Percentiles rank a stretch among this genome's conserved stretches.
These are phyloP conservation scores for Actinomortierella ambigua DNA, from an alignment of 371 early-diverging fungal genomes.

Conservation along the genomic window DNA sequence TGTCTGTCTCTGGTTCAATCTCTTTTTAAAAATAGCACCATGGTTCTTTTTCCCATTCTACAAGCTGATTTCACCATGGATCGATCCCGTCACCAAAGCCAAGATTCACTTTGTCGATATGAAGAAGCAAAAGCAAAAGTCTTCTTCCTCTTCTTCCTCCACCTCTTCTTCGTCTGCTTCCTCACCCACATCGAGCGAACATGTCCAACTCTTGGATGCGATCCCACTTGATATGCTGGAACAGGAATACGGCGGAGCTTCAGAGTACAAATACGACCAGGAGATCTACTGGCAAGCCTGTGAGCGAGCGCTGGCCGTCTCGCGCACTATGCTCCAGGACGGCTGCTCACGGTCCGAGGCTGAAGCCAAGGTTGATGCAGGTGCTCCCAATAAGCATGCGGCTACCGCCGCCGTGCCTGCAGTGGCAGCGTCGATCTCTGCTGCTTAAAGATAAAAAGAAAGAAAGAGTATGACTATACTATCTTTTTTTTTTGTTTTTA, in stretches of 20 bases:
- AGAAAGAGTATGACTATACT: too few species aligned
- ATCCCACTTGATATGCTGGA: conserved; percentile 61
- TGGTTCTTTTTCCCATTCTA: conserved; percentile 86
- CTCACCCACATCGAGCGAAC: conserved; percentile 29
- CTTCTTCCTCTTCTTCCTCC: conserved; percentile 17
- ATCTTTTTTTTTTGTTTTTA: too few species aligned
- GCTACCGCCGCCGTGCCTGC: too few species aligned
- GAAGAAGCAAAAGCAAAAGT: conserved; percentile 46
- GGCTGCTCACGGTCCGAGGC: not conserved
- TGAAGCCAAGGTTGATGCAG: too few species aligned
- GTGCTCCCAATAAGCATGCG: too few species aligned
- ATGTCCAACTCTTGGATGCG: conserved; percentile 56
- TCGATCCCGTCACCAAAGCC: conserved; percentile 88
- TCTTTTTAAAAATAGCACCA: conserved; percentile 61
- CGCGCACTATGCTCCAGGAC: conserved; percentile 8
- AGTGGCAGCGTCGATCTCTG: too few species aligned
- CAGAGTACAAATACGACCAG: conserved; percentile 60
- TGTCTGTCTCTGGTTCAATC: not conserved
- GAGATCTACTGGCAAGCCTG: conserved; percentile 62
- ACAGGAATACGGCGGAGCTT: conserved; percentile 65
- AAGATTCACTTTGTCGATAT: conserved; percentile 87
- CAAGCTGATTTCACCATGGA: conserved; percentile 82
- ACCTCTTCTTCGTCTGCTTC: conserved; percentile 31
- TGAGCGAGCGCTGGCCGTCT: conserved; percentile 10
- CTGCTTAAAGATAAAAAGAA: too few species aligned